Base-by-base conservation (phyloP, 208 protist genomes). In the Kentomonas sorsogonicus region DNA sequence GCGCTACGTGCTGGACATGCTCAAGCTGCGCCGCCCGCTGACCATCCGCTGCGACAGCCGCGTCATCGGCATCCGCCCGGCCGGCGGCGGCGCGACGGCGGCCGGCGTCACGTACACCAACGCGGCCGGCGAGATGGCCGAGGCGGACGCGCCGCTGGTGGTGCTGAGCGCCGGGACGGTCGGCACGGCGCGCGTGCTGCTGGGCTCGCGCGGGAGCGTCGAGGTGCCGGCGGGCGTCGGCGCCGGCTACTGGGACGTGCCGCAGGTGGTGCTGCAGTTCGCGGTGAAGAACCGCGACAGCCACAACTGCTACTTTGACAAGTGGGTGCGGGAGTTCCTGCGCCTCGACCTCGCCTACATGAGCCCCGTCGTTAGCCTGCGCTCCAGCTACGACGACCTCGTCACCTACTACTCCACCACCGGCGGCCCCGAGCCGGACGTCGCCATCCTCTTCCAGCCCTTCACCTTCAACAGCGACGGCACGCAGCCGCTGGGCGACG, bases 401-500 rank as follows among this genome's bases (percentile, higher is more conserved):
- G 43, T 85, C 27, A 63, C 73, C 43, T 89, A 83, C 64, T 86
- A 76, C 72, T 79, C 80, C 30, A 79, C 65, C 23, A 84, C 68
- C 15, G 67, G 61, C 1, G 39, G 41, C 6, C 46, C 61, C 40
- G 65, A n/a, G 36, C 85, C 82, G 10, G 74, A 89, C 41, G 77
- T 88, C 6, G 73, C 82, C 41, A 74, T 93, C 43, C 61, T 78
- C 48, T 87, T 93, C 43, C 86, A 93, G 63, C 86, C 86, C 20
- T 93, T 93, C 53, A 92, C 85, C 9, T 63, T 89, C 31, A 76
- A 81, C 68, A 88, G 82, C 63, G 79, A 85, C 46, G 86, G 81
- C 41, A 73, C 61, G 15, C 63, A 55, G 46, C 79, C 82, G 31
- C 44, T 79, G 36, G 50, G 62, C 1, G 75, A 69, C 20, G 60